A percentile compares a stretch with the other conserved stretches of the same genome.
Evolutionary conservation across 2,329 filamentous ascomycete species (phyloP).

Genomic region (Annulohypoxylon truncatum): DNA sequence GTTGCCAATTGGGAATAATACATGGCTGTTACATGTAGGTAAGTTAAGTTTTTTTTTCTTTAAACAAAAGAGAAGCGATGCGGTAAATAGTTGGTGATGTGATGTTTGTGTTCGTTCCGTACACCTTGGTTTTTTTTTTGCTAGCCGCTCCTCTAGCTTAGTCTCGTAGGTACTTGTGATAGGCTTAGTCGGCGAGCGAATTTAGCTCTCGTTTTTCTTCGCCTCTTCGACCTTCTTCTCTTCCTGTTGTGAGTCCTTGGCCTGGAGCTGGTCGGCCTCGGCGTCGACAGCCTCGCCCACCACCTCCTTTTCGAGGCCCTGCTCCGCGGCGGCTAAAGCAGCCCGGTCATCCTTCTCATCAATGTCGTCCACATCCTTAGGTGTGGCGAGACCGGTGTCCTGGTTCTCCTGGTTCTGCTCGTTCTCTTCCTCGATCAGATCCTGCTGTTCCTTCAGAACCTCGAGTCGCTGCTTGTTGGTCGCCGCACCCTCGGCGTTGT

Average conservation of each 20-base stretch:
- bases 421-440: constrained; percentile 96
- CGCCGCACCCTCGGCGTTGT: constrained; percentile 94
- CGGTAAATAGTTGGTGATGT: constrained; percentile 1
- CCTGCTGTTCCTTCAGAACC: constrained; percentile 97
- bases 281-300: constrained; percentile 66
- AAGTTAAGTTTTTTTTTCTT: constrained; percentile 2
- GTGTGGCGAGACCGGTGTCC: constrained; percentile 77
- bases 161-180: not conserved
- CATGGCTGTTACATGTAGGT: constrained; percentile 13
- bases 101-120: not conserved
- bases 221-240: constrained; percentile 39
- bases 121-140: constrained; percentile 16
- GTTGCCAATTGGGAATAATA: constrained; percentile 18
- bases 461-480: constrained; percentile 99
- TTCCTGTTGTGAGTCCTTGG: constrained; percentile 50
- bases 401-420: constrained; percentile 87
- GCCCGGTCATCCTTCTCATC: constrained; percentile 89
- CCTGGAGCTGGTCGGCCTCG: constrained; percentile 59
- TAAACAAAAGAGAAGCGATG: constrained; percentile 49
- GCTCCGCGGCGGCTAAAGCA: constrained; percentile 62
- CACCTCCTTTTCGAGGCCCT: constrained; percentile 60
- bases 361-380: constrained; percentile 90
- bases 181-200: not conserved
- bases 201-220: constrained; percentile 41
- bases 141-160: not conserved